Evolutionary conservation across 2,329 filamentous ascomycete species (phyloP).

Genomic region (Pseudogymnoascus sp.): DNA sequence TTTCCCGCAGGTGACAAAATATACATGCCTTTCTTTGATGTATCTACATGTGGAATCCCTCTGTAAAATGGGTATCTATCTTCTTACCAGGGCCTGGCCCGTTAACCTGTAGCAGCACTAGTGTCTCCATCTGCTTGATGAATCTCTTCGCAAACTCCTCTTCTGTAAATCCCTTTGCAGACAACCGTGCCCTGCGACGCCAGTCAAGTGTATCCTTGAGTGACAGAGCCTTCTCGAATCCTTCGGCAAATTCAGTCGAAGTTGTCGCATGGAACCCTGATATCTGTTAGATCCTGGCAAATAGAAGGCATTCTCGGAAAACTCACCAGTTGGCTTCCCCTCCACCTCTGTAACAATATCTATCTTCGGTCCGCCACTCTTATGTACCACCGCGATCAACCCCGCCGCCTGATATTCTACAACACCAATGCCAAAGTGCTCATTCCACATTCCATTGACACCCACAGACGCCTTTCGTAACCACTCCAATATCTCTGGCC

Average conservation of each 20-base stretch:
- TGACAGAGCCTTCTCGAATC: slow-evolving; percentile 70
- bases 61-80: background rate
- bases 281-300: background rate
- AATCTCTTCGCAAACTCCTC: slow-evolving; percentile 76
- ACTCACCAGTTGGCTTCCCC: slow-evolving; percentile 67
- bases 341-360: slow-evolving; percentile 85
- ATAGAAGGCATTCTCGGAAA: background rate
- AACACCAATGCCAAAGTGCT: slow-evolving; percentile 97
- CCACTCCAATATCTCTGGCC: slow-evolving; percentile 79
- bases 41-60: slow-evolving; percentile 10
- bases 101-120: slow-evolving; percentile 47
- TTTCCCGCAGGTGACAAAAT: background rate
- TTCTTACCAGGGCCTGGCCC: slow-evolving; percentile 10
- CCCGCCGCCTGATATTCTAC: slow-evolving; percentile 97
- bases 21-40: background rate
- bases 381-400: slow-evolving; percentile 84
- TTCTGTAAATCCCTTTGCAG: slow-evolving; percentile 80
- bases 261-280: slow-evolving; percentile 80
- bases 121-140: slow-evolving; percentile 64
- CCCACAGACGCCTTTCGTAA: slow-evolving; percentile 72
- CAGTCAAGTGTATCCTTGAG: slow-evolving; percentile 62
- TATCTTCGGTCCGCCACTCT: slow-evolving; percentile 85
- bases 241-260: slow-evolving; percentile 69
- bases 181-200: slow-evolving; percentile 67
- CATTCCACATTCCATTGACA: slow-evolving; percentile 99